These are phyloP conservation scores for Lentithecium fluviatile DNA, from an alignment of 495 filamentous ascomycete genomes.

Conservation along the genomic window DNA sequence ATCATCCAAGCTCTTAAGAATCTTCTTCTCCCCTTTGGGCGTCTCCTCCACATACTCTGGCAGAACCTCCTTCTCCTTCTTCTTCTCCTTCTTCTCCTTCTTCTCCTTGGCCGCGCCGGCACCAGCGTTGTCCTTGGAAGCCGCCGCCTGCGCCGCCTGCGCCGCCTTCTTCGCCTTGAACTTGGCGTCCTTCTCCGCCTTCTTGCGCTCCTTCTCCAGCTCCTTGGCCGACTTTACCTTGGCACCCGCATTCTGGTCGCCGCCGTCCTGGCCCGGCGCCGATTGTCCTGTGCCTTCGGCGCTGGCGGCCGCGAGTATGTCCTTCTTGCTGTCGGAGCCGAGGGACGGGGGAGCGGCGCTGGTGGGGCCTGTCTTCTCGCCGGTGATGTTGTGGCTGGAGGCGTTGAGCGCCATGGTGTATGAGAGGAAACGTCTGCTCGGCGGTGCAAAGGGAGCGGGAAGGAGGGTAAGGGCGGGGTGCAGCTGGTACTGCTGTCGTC, in stretches of 20 bases:
- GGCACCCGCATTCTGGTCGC: conserved; percentile 39
- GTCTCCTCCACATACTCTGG: conserved; percentile 45
- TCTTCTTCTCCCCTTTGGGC: conserved; percentile 45
- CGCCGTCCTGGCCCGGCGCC: conserved; percentile 42
- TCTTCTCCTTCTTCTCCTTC: conserved; percentile 56
- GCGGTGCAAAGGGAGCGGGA: conserved; percentile 8
- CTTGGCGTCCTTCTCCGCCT: conserved; percentile 61
- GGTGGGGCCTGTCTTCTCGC: conserved; percentile 38
- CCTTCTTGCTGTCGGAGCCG: conserved; percentile 32
- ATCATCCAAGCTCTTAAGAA: conserved; percentile 45
- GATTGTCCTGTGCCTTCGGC: conserved; percentile 43
- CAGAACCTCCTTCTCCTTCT: conserved; percentile 38
- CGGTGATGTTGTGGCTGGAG: conserved; percentile 36
- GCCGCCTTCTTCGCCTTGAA: conserved; percentile 61
- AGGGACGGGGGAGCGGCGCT: conserved; percentile 31
- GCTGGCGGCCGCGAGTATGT: conserved; percentile 37
- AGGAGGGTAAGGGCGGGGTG: neutral
- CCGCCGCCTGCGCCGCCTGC: conserved; percentile 39
- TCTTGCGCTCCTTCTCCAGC: conserved; percentile 57
- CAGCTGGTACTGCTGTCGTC: neutral
- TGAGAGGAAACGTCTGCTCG: neutral
- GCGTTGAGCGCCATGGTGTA: conserved; percentile 36
- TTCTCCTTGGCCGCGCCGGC: conserved; percentile 47
- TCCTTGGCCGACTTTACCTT: conserved; percentile 48
- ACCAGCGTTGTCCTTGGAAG: conserved; percentile 31